Evolutionary conservation across 1,139 yeast genomes (phyloP).

Genomic region (Yarrowia galli): DNA sequence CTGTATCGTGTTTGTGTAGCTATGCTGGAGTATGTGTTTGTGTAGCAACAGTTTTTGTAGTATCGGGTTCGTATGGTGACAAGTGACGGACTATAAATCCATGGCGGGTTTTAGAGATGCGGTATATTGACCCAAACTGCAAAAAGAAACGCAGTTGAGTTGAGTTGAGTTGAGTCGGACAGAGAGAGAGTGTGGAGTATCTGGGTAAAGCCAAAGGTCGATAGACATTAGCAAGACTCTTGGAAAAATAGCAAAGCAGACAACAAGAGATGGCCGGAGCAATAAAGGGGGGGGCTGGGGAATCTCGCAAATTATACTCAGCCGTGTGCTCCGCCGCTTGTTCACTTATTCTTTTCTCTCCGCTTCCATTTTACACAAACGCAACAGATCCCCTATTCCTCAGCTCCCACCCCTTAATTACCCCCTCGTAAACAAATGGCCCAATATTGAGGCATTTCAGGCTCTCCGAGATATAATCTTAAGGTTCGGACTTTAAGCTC

Average conservation of each 20-base stretch:
- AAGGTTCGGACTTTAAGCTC: neutral
- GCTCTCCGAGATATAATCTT: constrained; percentile 19
- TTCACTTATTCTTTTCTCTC: too few species aligned
- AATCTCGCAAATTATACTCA: neutral
- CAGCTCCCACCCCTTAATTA: neutral
- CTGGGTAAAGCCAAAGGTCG: constrained; percentile 1
- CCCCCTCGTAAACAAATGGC: constrained; percentile 2
- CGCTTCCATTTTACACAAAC: too few species aligned
- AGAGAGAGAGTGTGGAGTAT: constrained; percentile 21
- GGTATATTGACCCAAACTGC: constrained; percentile 3
- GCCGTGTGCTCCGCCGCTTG: too few species aligned
- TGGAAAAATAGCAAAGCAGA: neutral
- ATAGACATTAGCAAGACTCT: constrained; percentile 7
- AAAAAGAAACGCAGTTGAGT: neutral
- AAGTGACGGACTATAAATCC: constrained; percentile 3
- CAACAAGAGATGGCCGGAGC: neutral
- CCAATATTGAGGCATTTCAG: constrained; percentile 20
- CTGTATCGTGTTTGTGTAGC: too few species aligned
- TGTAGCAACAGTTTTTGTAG: neutral
- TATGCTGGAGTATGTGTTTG: too few species aligned
- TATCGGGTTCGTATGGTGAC: neutral
- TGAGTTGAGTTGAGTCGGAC: too few species aligned
- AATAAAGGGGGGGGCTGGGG: constrained; percentile 12
- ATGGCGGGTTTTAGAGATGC: constrained; percentile 19
- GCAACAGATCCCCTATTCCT: too few species aligned